Base-by-base conservation (phyloP, 2,329 filamentous ascomycete species). In the Fusarium metavorans region DNA sequence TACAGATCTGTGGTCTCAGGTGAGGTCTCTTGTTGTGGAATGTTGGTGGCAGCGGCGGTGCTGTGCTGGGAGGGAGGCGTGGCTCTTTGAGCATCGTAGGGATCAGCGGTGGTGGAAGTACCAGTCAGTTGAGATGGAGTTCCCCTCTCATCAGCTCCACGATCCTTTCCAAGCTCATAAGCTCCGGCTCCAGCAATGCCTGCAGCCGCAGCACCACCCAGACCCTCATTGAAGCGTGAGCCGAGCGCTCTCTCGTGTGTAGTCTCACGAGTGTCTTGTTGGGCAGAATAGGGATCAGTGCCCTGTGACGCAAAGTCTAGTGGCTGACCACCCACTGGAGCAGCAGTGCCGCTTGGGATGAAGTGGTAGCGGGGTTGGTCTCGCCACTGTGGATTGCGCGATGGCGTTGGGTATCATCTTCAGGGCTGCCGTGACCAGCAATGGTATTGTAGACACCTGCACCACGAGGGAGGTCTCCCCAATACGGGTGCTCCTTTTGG, bases 401-500 rank as follows among this genome's bases (percentile, higher is more conserved):
- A 3, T 74, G 65, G 43, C 74, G 68, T 50, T 39, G 23, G 5
- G 30, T 35, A 16, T 73, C 70, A 1, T 67, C 67, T 14, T 73
- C 69, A 4, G 66, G 39, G 25, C 74, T 75, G 3, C 70, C 75
- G 2, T 66, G 75, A 0, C 75, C 75, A 3, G 69, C 57, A 2
- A 72, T 60, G 1, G 64, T 69, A 52, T 65, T 62, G 4, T 68
- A 65, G 5, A 61, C 61, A 11, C 69, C 69, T 7, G n/a, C 27
- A 4, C 62, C 57, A 8, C 30, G 59, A 25, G 75, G 63, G 3
- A 77, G 54, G 4, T 74, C 68, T 6, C 75, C 75, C 75, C 75
- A 77, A 41, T 77, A 77, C 1, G 75, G 75, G 39, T 72, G 57
- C 16, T 74, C 68, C 18, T 67, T 14, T 4, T 70, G 34, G 7